Evolutionary conservation across 345 rosid species (phyloP).

Genomic region (Rubroshorea leprosula): DNA sequence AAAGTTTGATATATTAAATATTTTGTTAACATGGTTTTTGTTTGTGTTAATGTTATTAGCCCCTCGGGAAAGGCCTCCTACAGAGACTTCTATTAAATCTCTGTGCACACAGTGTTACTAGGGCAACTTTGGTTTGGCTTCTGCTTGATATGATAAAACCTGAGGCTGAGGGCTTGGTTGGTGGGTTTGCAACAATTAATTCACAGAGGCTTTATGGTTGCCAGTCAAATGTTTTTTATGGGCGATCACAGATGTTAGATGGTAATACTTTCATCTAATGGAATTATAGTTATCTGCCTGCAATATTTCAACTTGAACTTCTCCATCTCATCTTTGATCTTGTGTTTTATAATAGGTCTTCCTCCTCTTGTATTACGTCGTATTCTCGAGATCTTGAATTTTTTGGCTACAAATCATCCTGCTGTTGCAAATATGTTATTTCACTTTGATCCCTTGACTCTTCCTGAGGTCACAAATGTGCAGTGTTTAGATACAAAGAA

Average conservation of each 20-base stretch:
- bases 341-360: slow-evolving; percentile 47
- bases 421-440: slow-evolving; percentile 84
- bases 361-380: slow-evolving; percentile 89
- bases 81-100: slow-evolving; percentile 84
- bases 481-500: slow-evolving; percentile 36
- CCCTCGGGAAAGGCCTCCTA: slow-evolving; percentile 91
- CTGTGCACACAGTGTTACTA: slow-evolving; percentile 72
- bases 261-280: slow-evolving; percentile 40
- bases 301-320: not conserved
- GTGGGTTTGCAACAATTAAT: slow-evolving; percentile 58
- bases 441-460: slow-evolving; percentile 56
- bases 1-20: not conserved
- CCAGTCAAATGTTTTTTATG: slow-evolving; percentile 80
- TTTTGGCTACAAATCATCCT: slow-evolving; percentile 77
- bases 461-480: slow-evolving; percentile 31
- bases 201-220: slow-evolving; percentile 94
- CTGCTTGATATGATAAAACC: slow-evolving; percentile 78
- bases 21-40: slow-evolving; percentile 21
- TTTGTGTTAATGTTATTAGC: slow-evolving; percentile 39
- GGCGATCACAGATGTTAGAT: slow-evolving; percentile 80
- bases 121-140: slow-evolving; percentile 68
- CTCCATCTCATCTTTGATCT: slow-evolving; percentile 11
- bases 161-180: slow-evolving; percentile 61
- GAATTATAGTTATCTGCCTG: slow-evolving; percentile 1
- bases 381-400: slow-evolving; percentile 73